Evolutionary conservation across 225 moss, liverwort and hornwort genomes (phyloP).

Genomic region (Pleurozium schreberi): DNA sequence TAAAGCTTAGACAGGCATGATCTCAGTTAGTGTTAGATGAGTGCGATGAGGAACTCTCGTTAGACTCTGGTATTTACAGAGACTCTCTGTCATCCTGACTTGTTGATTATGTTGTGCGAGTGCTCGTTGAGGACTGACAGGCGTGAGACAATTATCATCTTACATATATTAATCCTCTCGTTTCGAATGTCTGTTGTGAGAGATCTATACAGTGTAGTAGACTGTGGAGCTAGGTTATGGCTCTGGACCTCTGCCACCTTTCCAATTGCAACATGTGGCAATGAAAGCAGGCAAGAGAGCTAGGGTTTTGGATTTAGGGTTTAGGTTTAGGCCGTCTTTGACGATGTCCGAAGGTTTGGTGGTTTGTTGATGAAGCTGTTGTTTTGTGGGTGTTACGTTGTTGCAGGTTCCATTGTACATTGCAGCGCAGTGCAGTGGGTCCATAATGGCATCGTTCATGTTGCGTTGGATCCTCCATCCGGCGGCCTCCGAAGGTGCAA

Average conservation of each 20-base stretch:
- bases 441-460: conserved; percentile 37
- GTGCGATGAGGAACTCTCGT: not conserved
- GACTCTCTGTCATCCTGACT: not conserved
- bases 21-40: not conserved
- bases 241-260: not conserved
- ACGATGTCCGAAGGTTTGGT: not conserved
- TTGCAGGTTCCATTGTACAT: conserved; percentile 75
- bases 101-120: not conserved
- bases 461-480: conserved; percentile 51
- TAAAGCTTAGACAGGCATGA: not conserved
- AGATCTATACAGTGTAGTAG: not conserved
- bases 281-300: not conserved
- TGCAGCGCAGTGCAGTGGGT: conserved; percentile 37
- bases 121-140: not conserved
- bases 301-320: not conserved
- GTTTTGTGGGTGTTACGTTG: not conserved
- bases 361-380: not conserved
- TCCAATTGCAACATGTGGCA: not conserved
- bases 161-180: not conserved
- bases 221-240: not conserved
- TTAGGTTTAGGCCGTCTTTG: not conserved
- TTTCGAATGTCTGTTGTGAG: not conserved
- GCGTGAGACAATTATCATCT: not conserved
- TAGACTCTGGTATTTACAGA: not conserved
- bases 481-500: conserved; percentile 32